Evolutionary conservation across 148 eudicot genomes (phyloP).

Genomic region (Linanthus parryae): DNA sequence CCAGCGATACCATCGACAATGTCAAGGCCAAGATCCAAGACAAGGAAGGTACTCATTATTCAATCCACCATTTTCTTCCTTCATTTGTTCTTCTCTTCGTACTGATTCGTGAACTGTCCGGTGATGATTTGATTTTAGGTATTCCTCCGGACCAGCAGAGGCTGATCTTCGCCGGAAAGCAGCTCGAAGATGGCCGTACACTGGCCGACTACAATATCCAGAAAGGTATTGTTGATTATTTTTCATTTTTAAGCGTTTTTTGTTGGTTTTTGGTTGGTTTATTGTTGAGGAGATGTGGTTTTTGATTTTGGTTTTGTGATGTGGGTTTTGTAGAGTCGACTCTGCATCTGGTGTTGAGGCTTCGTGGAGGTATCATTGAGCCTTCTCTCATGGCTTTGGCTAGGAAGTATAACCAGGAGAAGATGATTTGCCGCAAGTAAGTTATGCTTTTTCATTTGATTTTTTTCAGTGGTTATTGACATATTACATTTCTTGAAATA

Average conservation of each 20-base stretch:
- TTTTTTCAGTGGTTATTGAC: too few relatives aligned
- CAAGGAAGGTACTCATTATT: conserved; percentile 4
- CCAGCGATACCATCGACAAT: conserved; percentile 10
- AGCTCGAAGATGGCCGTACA: conserved; percentile 21
- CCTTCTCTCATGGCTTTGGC: conserved; percentile 7
- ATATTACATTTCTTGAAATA: too few relatives aligned
- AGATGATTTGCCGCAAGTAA: conserved; percentile 11
- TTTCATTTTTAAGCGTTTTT: background rate
- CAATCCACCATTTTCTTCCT: background rate
- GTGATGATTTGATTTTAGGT: too few relatives aligned
- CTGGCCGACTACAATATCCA: conserved; percentile 9
- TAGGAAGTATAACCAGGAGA: conserved; percentile 8
- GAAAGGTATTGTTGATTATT: conserved; percentile 2
- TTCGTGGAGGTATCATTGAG: conserved; percentile 10
- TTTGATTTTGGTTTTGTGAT: too few relatives aligned
- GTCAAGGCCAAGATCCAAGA: conserved; percentile 13
- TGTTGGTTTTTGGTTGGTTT: background rate
- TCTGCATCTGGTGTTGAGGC: conserved; percentile 9
- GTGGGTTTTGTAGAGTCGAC: conserved; percentile 6
- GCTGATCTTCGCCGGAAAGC: conserved; percentile 21
- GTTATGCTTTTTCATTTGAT: background rate
- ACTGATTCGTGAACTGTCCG: too few relatives aligned
- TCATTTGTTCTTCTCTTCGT: background rate
- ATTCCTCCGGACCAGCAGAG: conserved; percentile 24
- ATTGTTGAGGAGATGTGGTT: too few relatives aligned